Conservation (phyloP, 2,329 filamentous ascomycete genomes). For the Claviceps africana region DNA sequence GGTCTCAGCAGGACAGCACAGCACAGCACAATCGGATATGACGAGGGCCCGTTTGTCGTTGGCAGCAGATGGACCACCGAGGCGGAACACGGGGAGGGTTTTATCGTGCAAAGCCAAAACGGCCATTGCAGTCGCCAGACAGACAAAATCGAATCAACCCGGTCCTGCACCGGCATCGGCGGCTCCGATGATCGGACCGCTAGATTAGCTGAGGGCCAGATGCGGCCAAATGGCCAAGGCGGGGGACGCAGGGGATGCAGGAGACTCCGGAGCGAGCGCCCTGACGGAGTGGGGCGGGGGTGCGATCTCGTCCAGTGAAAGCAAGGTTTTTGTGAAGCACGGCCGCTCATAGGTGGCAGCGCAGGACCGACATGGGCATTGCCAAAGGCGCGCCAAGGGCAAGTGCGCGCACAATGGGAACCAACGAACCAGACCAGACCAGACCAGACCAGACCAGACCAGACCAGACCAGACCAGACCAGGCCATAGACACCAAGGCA, state of each 20-base stretch:
- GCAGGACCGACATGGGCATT: background rate
- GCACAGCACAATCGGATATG: background rate
- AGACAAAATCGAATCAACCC: background rate
- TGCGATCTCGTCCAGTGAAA: background rate
- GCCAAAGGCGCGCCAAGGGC: background rate
- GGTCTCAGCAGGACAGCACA: too few relatives aligned
- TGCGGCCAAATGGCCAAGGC: constrained; percentile 1
- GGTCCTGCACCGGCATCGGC: constrained; percentile 2
- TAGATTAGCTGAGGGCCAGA: constrained; percentile 4
- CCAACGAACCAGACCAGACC: too few relatives aligned
- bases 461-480: too few relatives aligned
- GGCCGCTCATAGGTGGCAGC: background rate
- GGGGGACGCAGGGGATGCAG: background rate
- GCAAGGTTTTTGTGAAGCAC: background rate
- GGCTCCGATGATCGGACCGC: constrained; percentile 12
- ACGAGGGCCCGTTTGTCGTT: background rate
- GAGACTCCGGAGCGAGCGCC: too few relatives aligned
- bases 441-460: too few relatives aligned
- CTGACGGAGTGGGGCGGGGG: background rate
- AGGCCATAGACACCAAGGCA: too few relatives aligned
- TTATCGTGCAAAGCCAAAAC: background rate
- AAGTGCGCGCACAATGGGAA: too few relatives aligned
- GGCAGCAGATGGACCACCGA: background rate
- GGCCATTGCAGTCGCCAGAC: background rate
- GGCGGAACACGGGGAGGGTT: background rate